These are phyloP conservation scores for Inonotus obliquus DNA, from an alignment of 1,284 basidiomycete species.

Conservation along the genomic window DNA sequence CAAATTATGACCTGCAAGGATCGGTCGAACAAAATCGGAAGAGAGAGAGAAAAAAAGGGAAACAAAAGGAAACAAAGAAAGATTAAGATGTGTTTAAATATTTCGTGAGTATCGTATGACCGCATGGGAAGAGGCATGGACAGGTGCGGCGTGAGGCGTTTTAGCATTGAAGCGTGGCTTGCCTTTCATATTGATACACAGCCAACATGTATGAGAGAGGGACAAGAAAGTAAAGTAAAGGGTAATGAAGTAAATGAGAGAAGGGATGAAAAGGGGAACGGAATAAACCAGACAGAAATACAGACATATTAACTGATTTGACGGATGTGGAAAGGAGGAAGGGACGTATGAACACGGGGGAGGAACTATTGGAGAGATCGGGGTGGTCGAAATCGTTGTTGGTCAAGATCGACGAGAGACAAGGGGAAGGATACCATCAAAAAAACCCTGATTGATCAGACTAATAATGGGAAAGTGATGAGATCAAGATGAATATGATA, in stretches of 20 bases:
- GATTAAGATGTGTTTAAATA: not conserved
- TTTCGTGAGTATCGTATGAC: not conserved
- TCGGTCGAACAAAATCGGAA: not conserved
- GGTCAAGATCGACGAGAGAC: not conserved
- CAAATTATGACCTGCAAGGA: not conserved
- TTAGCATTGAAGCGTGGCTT: not conserved
- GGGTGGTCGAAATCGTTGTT: not conserved
- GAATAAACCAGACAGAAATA: not conserved
- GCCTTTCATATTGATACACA: slow-evolving; percentile 1
- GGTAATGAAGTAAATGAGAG: not conserved
- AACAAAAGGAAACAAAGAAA: not conserved
- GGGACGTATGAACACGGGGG: not conserved
- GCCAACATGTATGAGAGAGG: not conserved
- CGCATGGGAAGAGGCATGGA: not conserved
- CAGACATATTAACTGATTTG: not conserved
- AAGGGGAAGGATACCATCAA: no score
- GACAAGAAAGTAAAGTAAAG: not conserved
- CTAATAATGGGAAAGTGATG: not conserved
- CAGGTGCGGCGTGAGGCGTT: not conserved
- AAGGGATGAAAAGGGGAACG: not conserved
- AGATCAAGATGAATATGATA: not conserved
- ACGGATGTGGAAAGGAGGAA: not conserved
- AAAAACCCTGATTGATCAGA: not conserved
- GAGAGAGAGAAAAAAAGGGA: not conserved
- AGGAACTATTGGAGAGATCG: not conserved